Evolutionary conservation across 306 rosid species (phyloP), one percentile per base, ranked within the genome.

Genomic region (Casuarina equisetifolia): DNA sequence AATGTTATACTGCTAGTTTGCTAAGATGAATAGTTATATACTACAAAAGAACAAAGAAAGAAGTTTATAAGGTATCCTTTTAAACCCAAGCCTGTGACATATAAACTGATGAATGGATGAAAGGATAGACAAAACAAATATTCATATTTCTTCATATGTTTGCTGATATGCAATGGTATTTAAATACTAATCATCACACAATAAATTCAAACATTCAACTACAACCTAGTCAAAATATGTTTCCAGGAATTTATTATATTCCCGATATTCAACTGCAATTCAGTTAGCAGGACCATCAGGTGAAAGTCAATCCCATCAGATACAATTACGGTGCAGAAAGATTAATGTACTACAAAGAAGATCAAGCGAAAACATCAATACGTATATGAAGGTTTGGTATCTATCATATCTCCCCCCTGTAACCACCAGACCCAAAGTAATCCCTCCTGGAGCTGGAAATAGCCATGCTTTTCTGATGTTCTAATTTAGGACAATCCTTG

Each of bases 391-490:
- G 71, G 69, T 17, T 40, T 9, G 12, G 25, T 17, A 2, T 5
- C 45, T 3, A 70, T 94, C 84, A 94, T 52, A 92, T 88, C 81
- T 95, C 97, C 69, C 96, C 97, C 79, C 96, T 84, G 77, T 91
- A 95, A 74, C 98, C 98, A 58, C 98, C 98, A 16, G 91, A 89
- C 6, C 97, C 97, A 87, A 88, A 95, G 78, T 92, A 92, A 75
- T 95, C 98, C 81, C 90, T 89, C 82, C 96, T 86, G 42, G 88
- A 85, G 73, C 84, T 86, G 44, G 98, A 93, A 76, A 95, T 95
- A 2, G 89, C 87, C 88, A 86, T 71, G 83, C 91, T 95, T 75
- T 92, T 92, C 84, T 92, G 97, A 79, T 95, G 97, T 80, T 91
- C 97, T 44, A 91, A 82, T 74, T 91, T 95, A 48, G 97, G 97